Base-by-base conservation (phyloP, 331 rosid genomes). In the Quercus lobata region DNA sequence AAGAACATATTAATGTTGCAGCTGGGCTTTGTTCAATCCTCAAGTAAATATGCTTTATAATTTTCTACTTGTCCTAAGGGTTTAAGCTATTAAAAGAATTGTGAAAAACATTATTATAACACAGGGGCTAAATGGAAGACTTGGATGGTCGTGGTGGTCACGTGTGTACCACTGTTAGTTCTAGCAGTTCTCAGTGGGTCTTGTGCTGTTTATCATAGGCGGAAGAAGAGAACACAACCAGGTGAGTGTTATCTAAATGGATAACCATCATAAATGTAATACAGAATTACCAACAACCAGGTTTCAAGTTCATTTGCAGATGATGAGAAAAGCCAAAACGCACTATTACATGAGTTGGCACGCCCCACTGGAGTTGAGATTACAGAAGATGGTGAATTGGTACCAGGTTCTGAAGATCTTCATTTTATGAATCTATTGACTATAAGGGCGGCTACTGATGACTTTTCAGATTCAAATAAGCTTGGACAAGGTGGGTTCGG, bases 401-500 rank as follows among this genome's bases (percentile, higher is more conserved):
- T 75, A 37, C 44, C 44, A 44, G 55, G 46, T 69, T 53, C 78
- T 62, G 83, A 80, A 15, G 79, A 73, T 18, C 60, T 80, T 49
- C 30, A 54, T 6, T 80, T 73, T 69, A 65, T 54, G 17, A 57
- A 74, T 80, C 32, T 75, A 41, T 44, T 63, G 3, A 10, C 56
- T 6, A 57, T 76, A 30, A 30, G 14, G 60, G 10, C 21, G 8
- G 72, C 76, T 76, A 81, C 80, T 4, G n/a, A 81, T 58, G 63
- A 76, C 55, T 81, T 75, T 60, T 69, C 72, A 22, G 77, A 76
- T n/a, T 68, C 32, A 44, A 76, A 70, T 19, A 81, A 69, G 66
- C 80, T 81, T 17, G 77, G 80, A 10, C 49, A 70, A 57, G 84
- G 80, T 17, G 80, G 83, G 37, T 81, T 81, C 52, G 80, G 80